A percentile compares a stretch with the other conserved stretches of the same genome.
phyloP scores from a whole-genome alignment of 1,284 basidiomycete genomes.

The Fomitopsis palustris region DNA sequence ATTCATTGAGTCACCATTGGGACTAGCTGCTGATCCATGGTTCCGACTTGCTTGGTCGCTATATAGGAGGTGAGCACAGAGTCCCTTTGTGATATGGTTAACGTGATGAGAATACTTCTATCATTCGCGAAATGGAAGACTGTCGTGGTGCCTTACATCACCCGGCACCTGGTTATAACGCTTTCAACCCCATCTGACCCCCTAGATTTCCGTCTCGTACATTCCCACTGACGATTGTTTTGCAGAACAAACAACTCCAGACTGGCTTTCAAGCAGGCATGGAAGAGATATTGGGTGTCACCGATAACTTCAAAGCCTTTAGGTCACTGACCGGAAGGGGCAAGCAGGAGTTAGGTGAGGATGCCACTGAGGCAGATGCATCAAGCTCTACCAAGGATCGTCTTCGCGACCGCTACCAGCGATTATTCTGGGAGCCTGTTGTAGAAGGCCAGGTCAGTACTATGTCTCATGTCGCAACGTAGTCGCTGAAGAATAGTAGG shows the following conservation, averaged over 20 bases:
- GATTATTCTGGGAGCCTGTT: constrained; percentile 72
- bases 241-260: constrained; percentile 55
- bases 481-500: constrained; percentile 32
- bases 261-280: constrained; percentile 68
- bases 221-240: constrained; percentile 12
- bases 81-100: neutral
- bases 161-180: constrained; percentile 48
- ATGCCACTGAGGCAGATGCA: constrained; percentile 55
- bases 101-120: constrained; percentile 45
- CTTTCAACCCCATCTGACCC: constrained; percentile 68
- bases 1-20: constrained; percentile 1
- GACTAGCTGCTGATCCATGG: neutral
- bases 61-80: constrained; percentile 26
- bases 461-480: neutral
- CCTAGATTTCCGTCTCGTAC: constrained; percentile 4
- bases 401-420: constrained; percentile 62
- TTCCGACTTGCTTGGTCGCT: constrained; percentile 8
- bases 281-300: constrained; percentile 60
- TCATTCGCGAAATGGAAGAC: constrained; percentile 70
- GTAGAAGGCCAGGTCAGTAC: constrained; percentile 57
- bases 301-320: constrained; percentile 13
- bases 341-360: constrained; percentile 24
- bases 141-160: constrained; percentile 56
- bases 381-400: constrained; percentile 38
- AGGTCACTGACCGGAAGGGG: constrained; percentile 3